phyloP scores from a whole-genome alignment of 352 stramenopile genomes.

The Globisporangium barbulae region DNA sequence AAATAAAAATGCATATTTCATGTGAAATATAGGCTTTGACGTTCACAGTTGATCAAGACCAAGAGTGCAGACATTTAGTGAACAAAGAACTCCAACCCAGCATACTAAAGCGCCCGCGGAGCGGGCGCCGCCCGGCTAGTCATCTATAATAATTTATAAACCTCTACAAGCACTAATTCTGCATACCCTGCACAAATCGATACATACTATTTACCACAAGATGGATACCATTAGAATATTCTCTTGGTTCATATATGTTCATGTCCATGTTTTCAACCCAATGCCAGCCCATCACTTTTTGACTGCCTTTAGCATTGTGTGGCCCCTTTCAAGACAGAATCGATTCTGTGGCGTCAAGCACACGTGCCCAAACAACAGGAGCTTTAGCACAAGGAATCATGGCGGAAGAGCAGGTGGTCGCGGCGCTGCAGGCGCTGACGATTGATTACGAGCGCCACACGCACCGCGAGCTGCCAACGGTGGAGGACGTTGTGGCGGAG shows the following conservation, averaged over 20 bases:
- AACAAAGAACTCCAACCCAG: no score
- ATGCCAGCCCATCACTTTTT: neutral
- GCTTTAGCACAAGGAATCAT: constrained; percentile 17
- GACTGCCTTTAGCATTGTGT: neutral
- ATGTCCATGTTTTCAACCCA: neutral
- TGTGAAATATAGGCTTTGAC: no score
- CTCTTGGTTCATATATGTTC: neutral
- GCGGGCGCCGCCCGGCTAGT: no score
- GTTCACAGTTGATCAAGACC: no score
- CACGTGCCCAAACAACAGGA: constrained; percentile 2
- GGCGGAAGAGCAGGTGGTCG: constrained; percentile 54
- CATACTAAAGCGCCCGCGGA: no score
- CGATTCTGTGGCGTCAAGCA: constrained; percentile 16
- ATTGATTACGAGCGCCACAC: constrained; percentile 49
- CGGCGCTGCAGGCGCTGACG: constrained; percentile 58
- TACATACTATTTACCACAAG: neutral
- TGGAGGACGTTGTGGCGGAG: constrained; percentile 64
- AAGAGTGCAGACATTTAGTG: no score
- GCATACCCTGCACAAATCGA: neutral
- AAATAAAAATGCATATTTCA: no score
- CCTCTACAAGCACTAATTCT: neutral
- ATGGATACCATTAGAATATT: neutral
- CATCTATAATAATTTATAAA: no score
- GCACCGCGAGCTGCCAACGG: constrained; percentile 64
- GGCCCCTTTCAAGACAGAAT: neutral